Evolutionary conservation across 345 rosid species (phyloP).

Genomic region (Punica granatum): DNA sequence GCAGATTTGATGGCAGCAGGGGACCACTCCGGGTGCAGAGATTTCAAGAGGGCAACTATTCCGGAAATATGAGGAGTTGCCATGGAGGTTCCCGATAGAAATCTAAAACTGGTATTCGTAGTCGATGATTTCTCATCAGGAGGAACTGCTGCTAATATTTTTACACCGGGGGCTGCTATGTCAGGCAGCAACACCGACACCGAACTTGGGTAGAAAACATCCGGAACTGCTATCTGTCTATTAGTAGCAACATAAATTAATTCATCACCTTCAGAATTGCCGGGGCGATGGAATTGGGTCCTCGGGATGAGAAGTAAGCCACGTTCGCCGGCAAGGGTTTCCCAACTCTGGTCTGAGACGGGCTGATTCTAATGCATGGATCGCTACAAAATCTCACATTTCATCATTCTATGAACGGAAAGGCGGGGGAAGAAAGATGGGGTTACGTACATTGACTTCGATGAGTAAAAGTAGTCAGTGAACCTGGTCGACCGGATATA

Average conservation of each 20-base stretch:
- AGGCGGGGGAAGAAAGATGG: background rate
- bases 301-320: constrained; percentile 34
- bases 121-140: constrained; percentile 5
- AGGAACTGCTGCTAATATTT: constrained; percentile 44
- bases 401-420: background rate
- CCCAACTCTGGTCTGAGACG: constrained; percentile 25
- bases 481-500: constrained; percentile 45
- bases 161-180: constrained; percentile 57
- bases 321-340: constrained; percentile 20
- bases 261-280: constrained; percentile 28
- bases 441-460: background rate
- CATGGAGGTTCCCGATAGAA: constrained; percentile 25
- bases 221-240: too few species aligned
- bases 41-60: constrained; percentile 17
- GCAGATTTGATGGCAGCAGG: constrained; percentile 30
- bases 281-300: constrained; percentile 23
- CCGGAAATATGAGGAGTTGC: constrained; percentile 30
- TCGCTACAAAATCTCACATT: constrained; percentile 9
- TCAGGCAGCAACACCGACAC: constrained; percentile 36
- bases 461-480: background rate
- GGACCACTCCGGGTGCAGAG: constrained; percentile 26
- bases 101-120: background rate
- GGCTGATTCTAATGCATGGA: constrained; percentile 22
- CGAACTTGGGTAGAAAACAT: background rate
- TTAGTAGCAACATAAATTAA: too few species aligned